phyloP scores from a whole-genome alignment of 352 stramenopile species.

The Phytophthora sansomeana region DNA sequence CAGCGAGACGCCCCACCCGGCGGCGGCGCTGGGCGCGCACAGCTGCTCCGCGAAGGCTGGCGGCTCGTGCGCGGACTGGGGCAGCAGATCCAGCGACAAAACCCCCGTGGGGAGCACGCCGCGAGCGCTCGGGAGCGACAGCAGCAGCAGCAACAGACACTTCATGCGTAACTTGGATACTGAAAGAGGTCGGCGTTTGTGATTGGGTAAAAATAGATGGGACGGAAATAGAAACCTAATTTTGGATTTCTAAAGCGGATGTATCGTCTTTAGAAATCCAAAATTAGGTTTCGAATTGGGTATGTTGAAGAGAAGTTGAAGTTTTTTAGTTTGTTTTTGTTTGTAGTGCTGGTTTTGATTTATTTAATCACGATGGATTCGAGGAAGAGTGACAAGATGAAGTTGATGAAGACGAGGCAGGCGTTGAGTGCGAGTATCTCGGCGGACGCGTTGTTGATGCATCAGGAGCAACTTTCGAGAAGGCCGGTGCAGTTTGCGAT shows the following conservation, averaged over 20 bases:
- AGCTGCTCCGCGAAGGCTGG: constrained; percentile 55
- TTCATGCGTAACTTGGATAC: constrained; percentile 19
- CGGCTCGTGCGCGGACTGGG: constrained; percentile 24
- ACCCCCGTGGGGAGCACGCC: constrained; percentile 56
- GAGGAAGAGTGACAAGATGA: constrained; percentile 14
- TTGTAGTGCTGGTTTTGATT: background rate
- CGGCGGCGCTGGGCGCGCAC: constrained; percentile 55
- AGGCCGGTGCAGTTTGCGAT: constrained; percentile 37
- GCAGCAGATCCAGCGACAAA: constrained; percentile 50
- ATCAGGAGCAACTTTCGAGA: constrained; percentile 8
- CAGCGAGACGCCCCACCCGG: constrained; percentile 67
- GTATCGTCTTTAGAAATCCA: background rate
- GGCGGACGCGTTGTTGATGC: constrained; percentile 28
- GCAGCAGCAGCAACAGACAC: constrained; percentile 22
- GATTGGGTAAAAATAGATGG: background rate
- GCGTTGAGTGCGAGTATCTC: constrained; percentile 50
- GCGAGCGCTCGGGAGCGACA: constrained; percentile 23
- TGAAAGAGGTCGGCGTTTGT: constrained; percentile 1
- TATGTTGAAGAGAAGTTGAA: background rate
- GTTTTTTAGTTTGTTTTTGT: background rate
- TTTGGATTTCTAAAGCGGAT: background rate
- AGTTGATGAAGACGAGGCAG: constrained; percentile 21
- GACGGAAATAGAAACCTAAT: background rate
- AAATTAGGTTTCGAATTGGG: background rate
- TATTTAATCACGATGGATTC: too few relatives aligned